phyloP scores from a whole-genome alignment of 306 rosid genomes.

The Argentina anserina region DNA sequence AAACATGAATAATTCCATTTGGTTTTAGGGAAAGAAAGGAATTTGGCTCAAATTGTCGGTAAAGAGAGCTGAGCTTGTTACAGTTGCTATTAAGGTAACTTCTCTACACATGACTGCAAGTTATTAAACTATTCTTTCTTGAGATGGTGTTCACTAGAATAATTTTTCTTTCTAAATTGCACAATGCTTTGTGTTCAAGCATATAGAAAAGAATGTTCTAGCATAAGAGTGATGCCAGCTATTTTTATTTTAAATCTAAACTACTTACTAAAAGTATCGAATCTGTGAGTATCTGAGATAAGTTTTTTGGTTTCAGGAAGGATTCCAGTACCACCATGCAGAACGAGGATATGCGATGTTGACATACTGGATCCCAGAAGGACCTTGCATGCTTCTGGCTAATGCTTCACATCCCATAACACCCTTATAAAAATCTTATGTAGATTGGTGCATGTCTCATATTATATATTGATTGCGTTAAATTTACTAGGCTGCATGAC shows the following conservation, averaged over 20 bases:
- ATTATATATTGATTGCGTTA: too few relatives aligned
- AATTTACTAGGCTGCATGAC: too few relatives aligned
- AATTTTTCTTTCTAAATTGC: not conserved
- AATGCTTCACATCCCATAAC: conserved; percentile 97
- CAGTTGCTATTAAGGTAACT: conserved; percentile 76
- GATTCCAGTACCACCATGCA: conserved; percentile 90
- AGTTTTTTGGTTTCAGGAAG: conserved; percentile 61
- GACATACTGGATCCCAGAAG: conserved; percentile 93
- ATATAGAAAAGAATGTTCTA: not conserved
- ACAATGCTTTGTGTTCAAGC: not conserved
- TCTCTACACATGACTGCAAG: not conserved
- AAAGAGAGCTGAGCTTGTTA: conserved; percentile 71
- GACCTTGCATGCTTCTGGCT: conserved; percentile 87
- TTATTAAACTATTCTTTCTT: not conserved
- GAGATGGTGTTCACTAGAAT: not conserved
- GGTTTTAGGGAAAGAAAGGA: conserved; percentile 87
- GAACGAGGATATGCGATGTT: conserved; percentile 87
- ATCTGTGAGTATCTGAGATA: conserved; percentile 13
- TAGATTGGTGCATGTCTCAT: too few relatives aligned
- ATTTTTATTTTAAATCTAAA: not conserved
- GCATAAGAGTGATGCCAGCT: not conserved
- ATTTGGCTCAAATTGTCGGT: conserved; percentile 83
- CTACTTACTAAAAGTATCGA: not conserved
- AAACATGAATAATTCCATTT: conserved; percentile 2
- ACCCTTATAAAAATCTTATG: too few relatives aligned